phyloP scores from a whole-genome alignment of 495 filamentous ascomycete genomes.

The Annulohypoxylon maeteangense region DNA sequence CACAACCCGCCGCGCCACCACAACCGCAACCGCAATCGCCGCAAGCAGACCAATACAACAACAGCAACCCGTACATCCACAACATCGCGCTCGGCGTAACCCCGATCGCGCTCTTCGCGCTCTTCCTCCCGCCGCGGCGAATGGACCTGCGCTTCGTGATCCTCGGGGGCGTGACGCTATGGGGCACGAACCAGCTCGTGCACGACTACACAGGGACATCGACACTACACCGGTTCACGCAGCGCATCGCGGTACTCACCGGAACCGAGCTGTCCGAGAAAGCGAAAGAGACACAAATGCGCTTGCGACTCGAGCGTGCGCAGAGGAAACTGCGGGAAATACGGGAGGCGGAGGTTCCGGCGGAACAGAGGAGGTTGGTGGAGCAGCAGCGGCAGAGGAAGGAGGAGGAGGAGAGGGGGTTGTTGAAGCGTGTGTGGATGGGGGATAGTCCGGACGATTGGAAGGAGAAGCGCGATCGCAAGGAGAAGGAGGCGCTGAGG shows the following conservation, averaged over 20 bases:
- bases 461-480: constrained; percentile 74
- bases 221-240: constrained; percentile 57
- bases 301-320: constrained; percentile 57
- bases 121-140: constrained; percentile 82
- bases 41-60: constrained; percentile 13
- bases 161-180: constrained; percentile 66
- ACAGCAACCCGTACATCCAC: constrained; percentile 66
- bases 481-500: constrained; percentile 77
- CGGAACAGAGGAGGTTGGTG: constrained; percentile 39
- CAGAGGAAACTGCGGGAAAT: constrained; percentile 49
- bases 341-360: constrained; percentile 9
- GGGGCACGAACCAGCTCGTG: constrained; percentile 74
- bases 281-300: constrained; percentile 63
- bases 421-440: constrained; percentile 70
- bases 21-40: constrained; percentile 2
- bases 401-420: constrained; percentile 52
- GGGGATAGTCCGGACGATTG: constrained; percentile 72
- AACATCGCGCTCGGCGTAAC: constrained; percentile 71
- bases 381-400: constrained; percentile 40
- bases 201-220: constrained; percentile 67
- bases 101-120: constrained; percentile 74
- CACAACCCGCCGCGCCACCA: constrained; percentile 7
- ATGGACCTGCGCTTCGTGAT: constrained; percentile 75
- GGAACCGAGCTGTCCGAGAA: constrained; percentile 61
- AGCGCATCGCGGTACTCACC: constrained; percentile 38